Percentiles rank a stretch among this genome's conserved stretches.
Conservation (phyloP, 805 yeast species). For the Pichia heedii region DNA sequence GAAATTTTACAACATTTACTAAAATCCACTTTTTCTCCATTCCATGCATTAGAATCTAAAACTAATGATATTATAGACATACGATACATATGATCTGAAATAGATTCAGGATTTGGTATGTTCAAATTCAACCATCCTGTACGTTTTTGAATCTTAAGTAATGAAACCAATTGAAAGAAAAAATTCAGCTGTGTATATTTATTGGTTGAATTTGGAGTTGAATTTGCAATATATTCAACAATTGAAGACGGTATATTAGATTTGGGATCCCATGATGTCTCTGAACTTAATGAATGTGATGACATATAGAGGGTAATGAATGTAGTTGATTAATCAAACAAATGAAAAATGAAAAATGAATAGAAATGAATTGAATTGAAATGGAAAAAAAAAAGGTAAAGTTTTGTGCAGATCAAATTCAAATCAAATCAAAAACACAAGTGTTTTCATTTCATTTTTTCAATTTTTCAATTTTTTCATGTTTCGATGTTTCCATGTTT, state of each 20-base stretch:
- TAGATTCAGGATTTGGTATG: constrained; percentile 51
- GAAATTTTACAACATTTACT: constrained; percentile 78
- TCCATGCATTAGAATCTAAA: constrained; percentile 10
- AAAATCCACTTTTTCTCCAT: constrained; percentile 32
- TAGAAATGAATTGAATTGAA: no score
- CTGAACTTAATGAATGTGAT: not conserved
- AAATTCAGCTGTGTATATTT: constrained; percentile 26
- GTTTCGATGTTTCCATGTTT: no score
- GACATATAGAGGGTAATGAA: not conserved
- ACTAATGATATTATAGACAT: constrained; percentile 77
- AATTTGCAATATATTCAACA: constrained; percentile 21
- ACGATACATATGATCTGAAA: constrained; percentile 94
- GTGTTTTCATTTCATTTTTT: no score
- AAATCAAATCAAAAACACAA: no score
- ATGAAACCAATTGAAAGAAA: constrained; percentile 51
- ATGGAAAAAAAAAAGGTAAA: no score
- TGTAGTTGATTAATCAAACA: no score
- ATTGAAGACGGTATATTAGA: constrained; percentile 34
- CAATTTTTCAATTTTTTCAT: no score
- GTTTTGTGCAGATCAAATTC: no score
- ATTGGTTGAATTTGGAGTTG: not conserved
- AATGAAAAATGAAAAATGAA: no score
- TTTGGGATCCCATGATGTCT: constrained; percentile 35
- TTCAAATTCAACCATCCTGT: constrained; percentile 91
- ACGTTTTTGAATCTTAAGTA: constrained; percentile 69